phyloP scores from a whole-genome alignment of 2,329 filamentous ascomycete genomes.

The Colletotrichum sp. region DNA sequence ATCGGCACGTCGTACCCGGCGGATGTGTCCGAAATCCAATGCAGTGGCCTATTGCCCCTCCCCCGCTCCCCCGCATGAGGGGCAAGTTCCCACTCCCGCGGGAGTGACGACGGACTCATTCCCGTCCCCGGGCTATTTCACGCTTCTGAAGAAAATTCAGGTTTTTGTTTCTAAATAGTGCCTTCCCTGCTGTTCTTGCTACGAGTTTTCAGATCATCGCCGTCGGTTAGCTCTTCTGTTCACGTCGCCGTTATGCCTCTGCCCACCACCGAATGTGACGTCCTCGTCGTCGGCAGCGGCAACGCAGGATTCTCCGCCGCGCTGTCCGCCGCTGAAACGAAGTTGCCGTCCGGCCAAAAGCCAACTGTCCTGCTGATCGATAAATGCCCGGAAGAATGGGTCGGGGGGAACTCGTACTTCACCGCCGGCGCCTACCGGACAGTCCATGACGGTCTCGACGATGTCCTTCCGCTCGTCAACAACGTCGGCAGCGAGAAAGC shows the following conservation, averaged over 20 bases:
- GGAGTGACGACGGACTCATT: background rate
- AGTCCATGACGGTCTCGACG: background rate
- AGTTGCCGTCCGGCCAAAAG: background rate
- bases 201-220: background rate
- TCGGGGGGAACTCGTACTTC: background rate
- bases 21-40: background rate
- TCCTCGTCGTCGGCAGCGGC: conserved; percentile 64
- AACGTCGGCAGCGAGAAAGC: background rate
- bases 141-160: too few species aligned
- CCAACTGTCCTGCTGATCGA: background rate
- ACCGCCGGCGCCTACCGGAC: background rate
- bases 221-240: background rate
- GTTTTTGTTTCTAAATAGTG: too few species aligned
- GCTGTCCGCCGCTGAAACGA: conserved; percentile 46
- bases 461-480: background rate
- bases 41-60: background rate
- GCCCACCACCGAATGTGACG: conserved; percentile 31
- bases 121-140: background rate
- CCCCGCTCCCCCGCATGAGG: background rate
- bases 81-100: background rate
- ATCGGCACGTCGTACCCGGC: background rate
- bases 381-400: background rate
- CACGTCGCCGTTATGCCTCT: background rate
- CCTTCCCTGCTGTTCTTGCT: too few species aligned
- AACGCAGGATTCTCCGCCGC: conserved; percentile 69